Evolutionary conservation across 1,139 yeast species (phyloP).

Genomic region (Casaregolazyma lundiana): DNA sequence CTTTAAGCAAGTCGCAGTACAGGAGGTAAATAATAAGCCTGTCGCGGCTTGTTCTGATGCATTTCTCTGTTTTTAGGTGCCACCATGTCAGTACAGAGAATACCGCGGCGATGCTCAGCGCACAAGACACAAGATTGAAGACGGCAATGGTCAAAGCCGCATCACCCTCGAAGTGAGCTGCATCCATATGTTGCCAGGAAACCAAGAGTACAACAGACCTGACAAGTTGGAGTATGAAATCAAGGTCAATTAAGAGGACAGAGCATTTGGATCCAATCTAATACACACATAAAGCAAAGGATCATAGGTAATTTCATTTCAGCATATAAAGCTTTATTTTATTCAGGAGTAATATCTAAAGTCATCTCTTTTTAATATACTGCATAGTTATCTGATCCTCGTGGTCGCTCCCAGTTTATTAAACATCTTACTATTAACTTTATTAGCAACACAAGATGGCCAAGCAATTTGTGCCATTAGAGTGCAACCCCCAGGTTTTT

Average conservation of each 20-base stretch:
- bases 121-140: constrained; percentile 54
- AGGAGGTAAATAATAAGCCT: constrained; percentile 61
- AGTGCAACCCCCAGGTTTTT: constrained; percentile 85
- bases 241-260: too few relatives aligned
- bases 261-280: too few relatives aligned
- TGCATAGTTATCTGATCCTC: not conserved
- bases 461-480: constrained; percentile 64
- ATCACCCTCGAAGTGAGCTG: constrained; percentile 16
- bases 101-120: constrained; percentile 54
- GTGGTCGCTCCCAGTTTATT: not conserved
- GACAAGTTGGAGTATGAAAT: too few relatives aligned
- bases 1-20: constrained; percentile 68
- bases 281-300: too few relatives aligned
- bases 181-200: not conserved
- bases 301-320: not conserved
- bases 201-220: not conserved
- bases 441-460: not conserved
- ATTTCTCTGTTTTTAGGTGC: constrained; percentile 32
- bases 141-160: constrained; percentile 38
- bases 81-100: constrained; percentile 50
- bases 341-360: not conserved
- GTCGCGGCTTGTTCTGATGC: constrained; percentile 75
- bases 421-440: not conserved
- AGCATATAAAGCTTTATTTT: not conserved
- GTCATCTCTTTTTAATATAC: not conserved